Evolutionary conservation across 2,329 filamentous ascomycete species (phyloP).

Genomic region (Huntiella omanensis): DNA sequence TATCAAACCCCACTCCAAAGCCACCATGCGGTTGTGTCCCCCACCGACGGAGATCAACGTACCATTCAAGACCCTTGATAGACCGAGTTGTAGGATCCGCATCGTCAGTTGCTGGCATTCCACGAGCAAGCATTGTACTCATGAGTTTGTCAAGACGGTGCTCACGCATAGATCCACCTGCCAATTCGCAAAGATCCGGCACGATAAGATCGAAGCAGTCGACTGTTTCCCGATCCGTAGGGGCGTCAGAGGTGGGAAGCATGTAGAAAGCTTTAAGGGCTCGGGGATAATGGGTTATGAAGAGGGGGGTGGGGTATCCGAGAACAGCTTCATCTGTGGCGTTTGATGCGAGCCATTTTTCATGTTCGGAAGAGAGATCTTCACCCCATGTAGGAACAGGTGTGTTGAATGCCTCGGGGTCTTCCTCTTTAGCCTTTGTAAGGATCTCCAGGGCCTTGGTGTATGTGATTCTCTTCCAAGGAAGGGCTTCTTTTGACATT

Average conservation of each 20-base stretch:
- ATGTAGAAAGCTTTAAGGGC: slow-evolving; percentile 76
- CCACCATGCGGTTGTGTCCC: slow-evolving; percentile 85
- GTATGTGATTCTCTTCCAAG: slow-evolving; percentile 74
- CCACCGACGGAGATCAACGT: slow-evolving; percentile 71
- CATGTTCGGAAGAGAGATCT: slow-evolving; percentile 78
- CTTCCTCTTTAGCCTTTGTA: slow-evolving; percentile 28
- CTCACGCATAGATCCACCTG: slow-evolving; percentile 78
- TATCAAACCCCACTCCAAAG: slow-evolving; percentile 79
- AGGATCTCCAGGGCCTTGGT: slow-evolving; percentile 55
- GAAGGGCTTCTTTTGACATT: slow-evolving; percentile 27
- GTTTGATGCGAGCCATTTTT: slow-evolving; percentile 61
- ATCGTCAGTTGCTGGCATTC: slow-evolving; percentile 29
- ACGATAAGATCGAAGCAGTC: slow-evolving; percentile 84
- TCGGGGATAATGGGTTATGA: slow-evolving; percentile 85
- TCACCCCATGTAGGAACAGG: slow-evolving; percentile 45
- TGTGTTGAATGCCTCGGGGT: slow-evolving; percentile 39
- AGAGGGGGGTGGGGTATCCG: slow-evolving; percentile 46
- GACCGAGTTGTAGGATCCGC: slow-evolving; percentile 7
- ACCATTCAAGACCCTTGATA: slow-evolving; percentile 48
- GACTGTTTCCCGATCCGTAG: slow-evolving; percentile 34
- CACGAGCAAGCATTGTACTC: slow-evolving; percentile 50
- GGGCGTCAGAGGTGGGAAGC: slow-evolving; percentile 16
- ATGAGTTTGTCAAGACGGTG: slow-evolving; percentile 51
- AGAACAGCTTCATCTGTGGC: slow-evolving; percentile 33
- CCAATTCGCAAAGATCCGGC: slow-evolving; percentile 70